A percentile compares a stretch with the other conserved stretches of the same genome.
Conservation (phyloP, 1,284 basidiomycete species). For the Irpex lacteus region DNA sequence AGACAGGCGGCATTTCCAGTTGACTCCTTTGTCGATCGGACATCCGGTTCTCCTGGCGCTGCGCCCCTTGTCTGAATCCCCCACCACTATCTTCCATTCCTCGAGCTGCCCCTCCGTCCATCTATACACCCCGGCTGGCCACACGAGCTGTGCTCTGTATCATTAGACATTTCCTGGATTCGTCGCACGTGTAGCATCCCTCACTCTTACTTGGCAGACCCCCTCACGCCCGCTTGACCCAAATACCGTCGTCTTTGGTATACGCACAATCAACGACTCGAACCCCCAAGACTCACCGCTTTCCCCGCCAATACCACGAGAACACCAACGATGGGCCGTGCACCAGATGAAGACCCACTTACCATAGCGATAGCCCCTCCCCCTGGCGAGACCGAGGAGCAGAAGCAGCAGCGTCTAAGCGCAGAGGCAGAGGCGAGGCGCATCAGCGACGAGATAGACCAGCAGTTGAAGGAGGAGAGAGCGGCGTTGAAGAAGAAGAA, state of each 20-base stretch:
- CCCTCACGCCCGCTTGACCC: no score
- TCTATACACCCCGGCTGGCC: neutral
- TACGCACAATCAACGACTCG: neutral
- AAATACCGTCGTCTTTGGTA: no score
- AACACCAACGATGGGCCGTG: constrained; percentile 25
- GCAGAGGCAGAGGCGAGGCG: constrained; percentile 53
- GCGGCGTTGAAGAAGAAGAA: constrained; percentile 48
- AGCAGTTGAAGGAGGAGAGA: constrained; percentile 50
- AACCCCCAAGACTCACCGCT: neutral
- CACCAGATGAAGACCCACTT: constrained; percentile 47
- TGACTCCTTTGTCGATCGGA: neutral
- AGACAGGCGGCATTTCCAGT: neutral
- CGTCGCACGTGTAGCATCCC: neutral
- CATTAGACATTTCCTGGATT: neutral
- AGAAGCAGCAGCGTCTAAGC: constrained; percentile 38
- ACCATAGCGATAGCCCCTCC: constrained; percentile 48
- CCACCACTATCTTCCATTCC: neutral
- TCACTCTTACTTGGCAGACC: neutral
- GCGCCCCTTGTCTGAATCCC: neutral
- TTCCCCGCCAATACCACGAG: neutral
- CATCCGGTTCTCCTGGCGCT: neutral
- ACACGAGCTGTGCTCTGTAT: neutral
- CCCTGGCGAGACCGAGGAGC: constrained; percentile 42
- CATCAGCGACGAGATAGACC: constrained; percentile 63
- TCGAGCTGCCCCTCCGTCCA: neutral